These are phyloP conservation scores for Fusarium zealandicum DNA, from an alignment of 2,329 filamentous ascomycete genomes.

Conservation along the genomic window DNA sequence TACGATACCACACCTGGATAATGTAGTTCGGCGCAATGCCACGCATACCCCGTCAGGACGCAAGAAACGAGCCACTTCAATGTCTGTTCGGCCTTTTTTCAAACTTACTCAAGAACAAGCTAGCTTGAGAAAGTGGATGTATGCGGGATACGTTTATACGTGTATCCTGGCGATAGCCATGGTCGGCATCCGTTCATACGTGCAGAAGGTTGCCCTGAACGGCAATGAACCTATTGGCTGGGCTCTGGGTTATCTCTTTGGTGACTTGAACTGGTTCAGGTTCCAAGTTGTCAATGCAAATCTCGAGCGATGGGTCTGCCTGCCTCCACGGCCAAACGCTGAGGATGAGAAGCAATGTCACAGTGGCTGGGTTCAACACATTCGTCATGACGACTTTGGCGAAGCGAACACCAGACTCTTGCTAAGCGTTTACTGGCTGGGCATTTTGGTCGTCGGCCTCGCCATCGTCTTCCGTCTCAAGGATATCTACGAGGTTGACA, in stretches of 20 bases:
- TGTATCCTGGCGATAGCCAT: slow-evolving; percentile 72
- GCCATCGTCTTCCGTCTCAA: slow-evolving; percentile 77
- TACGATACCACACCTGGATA: slow-evolving; percentile 58
- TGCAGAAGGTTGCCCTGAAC: slow-evolving; percentile 70
- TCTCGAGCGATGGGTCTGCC: slow-evolving; percentile 76
- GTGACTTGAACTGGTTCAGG: slow-evolving; percentile 75
- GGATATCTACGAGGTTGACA: slow-evolving; percentile 87
- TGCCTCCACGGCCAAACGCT: slow-evolving; percentile 60
- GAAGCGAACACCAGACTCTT: slow-evolving; percentile 82
- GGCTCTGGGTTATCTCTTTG: slow-evolving; percentile 89
- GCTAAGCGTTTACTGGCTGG: slow-evolving; percentile 75
- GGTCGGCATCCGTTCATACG: slow-evolving; percentile 73
- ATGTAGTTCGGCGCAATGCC: slow-evolving; percentile 48
- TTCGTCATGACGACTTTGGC: slow-evolving; percentile 72
- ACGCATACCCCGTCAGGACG: slow-evolving; percentile 69
- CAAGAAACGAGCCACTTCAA: slow-evolving; percentile 69
- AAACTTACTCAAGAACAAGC: slow-evolving; percentile 83
- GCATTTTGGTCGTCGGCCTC: slow-evolving; percentile 74
- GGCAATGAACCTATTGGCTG: slow-evolving; percentile 87
- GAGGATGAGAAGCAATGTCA: slow-evolving; percentile 50
- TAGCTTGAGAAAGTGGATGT: slow-evolving; percentile 78
- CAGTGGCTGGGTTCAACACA: slow-evolving; percentile 68
- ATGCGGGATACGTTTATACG: slow-evolving; percentile 79
- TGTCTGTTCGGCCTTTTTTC: slow-evolving; percentile 75
- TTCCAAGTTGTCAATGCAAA: slow-evolving; percentile 73